Base-by-base conservation (phyloP, 73 alveolate species). In the Symbiodinium natans region DNA sequence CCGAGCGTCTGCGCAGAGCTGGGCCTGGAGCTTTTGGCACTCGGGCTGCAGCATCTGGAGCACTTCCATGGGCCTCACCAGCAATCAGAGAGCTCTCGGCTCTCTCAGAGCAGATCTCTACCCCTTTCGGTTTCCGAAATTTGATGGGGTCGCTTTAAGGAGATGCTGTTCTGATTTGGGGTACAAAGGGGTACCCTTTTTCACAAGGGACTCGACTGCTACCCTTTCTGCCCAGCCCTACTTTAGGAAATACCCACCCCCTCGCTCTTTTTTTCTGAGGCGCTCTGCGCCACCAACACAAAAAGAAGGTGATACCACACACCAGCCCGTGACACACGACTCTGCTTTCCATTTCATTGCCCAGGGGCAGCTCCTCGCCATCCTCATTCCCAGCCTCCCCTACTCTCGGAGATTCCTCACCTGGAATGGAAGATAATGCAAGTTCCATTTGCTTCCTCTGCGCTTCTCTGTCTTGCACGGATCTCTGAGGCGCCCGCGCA, bases 51-150 rank as follows among this genome's bases (percentile, higher is more conserved):
- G 86, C 33, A 38, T 82, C 34, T 41, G 95, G 23, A 88, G 95
- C 19, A 82, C 95, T 40, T 88, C 95, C 21, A 33, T 71, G 8
- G 95, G 95, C 95, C 95, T 88, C 73, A 68, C 29, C 82, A 68
- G 33, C 39, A n/a, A 25, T 68, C 38, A 2, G 25, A 36, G 36
- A 2, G 36, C 39, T 68, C n/a, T n/a, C n/a, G n/a, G n/a, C n/a
- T n/a, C n/a, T n/a, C n/a, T n/a, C n/a, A n/a, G n/a, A n/a, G n/a
- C n/a, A n/a, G n/a, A n/a, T n/a, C n/a, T n/a, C n/a, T n/a, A n/a
- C n/a, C n/a, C n/a, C n/a, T n/a, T n/a, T n/a, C n/a, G n/a, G n/a
- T n/a, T n/a, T n/a, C 4, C 23, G 19, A 8, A 68, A 9, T 2
- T 68, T 7, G 39, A 25, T 68, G 33, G 33, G 23, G 63, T 17